Conservation (phyloP, 768 basidiomycete genomes). For the Tubosaeta sp. region DNA sequence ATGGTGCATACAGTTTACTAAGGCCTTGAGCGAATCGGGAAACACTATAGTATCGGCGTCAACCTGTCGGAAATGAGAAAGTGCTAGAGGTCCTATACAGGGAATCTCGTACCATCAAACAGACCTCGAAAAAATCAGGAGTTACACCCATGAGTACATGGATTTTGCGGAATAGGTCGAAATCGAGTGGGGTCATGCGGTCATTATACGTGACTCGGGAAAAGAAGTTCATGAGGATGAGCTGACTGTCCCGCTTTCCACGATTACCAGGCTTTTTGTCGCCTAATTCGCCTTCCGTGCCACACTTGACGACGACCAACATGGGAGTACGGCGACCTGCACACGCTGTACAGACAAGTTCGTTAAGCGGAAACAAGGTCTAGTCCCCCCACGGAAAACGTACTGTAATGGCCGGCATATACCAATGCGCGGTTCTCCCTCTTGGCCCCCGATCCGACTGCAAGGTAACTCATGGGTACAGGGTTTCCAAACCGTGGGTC, state of each 20-base stretch:
- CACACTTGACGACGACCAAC: constrained; percentile 93
- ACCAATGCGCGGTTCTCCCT: constrained; percentile 94
- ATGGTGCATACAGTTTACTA: constrained; percentile 98
- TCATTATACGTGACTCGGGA: constrained; percentile 99
- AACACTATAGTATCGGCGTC: constrained; percentile 98
- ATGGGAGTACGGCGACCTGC: constrained; percentile 91
- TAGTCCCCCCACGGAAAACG: constrained; percentile 30
- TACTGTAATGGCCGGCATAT: constrained; percentile 99
- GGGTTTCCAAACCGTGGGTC: constrained; percentile 97
- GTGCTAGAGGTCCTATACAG: background rate
- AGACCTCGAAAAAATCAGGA: constrained; percentile 97
- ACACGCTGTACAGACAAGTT: constrained; percentile 44
- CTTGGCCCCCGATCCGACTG: constrained; percentile 89
- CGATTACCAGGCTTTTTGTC: constrained; percentile 97
- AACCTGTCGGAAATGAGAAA: constrained; percentile 52
- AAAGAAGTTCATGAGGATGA: constrained; percentile 99
- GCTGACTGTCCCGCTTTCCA: constrained; percentile 97
- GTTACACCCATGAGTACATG: constrained; percentile 98
- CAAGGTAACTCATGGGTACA: constrained; percentile 86
- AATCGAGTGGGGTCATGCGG: constrained; percentile 96
- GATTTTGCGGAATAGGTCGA: constrained; percentile 95
- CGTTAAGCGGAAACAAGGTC: constrained; percentile 1
- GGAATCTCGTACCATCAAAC: constrained; percentile 72
- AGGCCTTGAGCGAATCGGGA: constrained; percentile 80
- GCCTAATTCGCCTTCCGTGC: constrained; percentile 76